A percentile compares a stretch with the other conserved stretches of the same genome.
Conservation (phyloP, 371 early-diverging fungal genomes). For the Syncephalastrum sp. region DNA sequence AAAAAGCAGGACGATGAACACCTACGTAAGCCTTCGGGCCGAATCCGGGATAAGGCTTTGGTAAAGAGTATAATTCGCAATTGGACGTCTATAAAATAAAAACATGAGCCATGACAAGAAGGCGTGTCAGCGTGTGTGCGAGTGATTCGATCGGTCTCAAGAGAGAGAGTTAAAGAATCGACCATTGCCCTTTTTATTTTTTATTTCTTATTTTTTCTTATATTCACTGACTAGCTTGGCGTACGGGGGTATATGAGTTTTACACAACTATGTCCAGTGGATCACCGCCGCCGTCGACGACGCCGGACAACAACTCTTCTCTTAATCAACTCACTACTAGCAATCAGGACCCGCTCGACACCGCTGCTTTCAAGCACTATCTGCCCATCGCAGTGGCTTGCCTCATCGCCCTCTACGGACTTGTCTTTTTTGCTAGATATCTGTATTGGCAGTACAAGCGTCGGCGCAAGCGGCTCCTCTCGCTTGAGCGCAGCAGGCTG, state of each 20-base stretch:
- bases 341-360: neutral
- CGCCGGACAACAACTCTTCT: conserved; percentile 5
- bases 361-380: neutral
- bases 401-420: conserved; percentile 9
- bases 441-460: conserved; percentile 17
- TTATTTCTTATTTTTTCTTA: neutral
- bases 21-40: too few relatives aligned
- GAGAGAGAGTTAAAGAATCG: neutral
- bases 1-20: too few relatives aligned
- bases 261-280: conserved; percentile 2
- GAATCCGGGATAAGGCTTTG: too few relatives aligned
- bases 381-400: conserved; percentile 7
- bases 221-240: too few relatives aligned
- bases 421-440: conserved; percentile 10
- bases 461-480: conserved; percentile 11
- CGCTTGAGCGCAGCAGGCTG: conserved; percentile 17
- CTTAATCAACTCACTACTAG: neutral
- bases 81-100: too few relatives aligned
- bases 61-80: too few relatives aligned
- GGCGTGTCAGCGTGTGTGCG: neutral
- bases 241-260: conserved; percentile 9
- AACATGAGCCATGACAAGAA: too few relatives aligned
- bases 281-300: conserved; percentile 9
- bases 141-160: neutral
- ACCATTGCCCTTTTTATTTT: conserved; percentile 2